A percentile compares a stretch with the other conserved stretches of the same genome.
phyloP scores from a whole-genome alignment of 441 rosid species.

The Gossypium aridum region DNA sequence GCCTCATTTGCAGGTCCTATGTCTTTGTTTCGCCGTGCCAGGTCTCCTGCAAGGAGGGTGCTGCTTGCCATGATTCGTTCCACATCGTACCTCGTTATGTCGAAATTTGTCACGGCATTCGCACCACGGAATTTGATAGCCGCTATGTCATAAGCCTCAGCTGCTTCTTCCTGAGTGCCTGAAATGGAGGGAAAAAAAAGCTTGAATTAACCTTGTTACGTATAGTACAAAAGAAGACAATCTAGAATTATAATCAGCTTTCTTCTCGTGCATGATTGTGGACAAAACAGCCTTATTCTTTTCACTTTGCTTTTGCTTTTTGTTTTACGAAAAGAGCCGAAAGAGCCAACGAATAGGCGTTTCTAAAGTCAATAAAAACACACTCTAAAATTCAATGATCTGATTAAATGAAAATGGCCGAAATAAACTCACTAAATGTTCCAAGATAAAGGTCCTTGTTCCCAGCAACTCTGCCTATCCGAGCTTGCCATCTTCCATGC shows the following conservation, averaged over 20 bases:
- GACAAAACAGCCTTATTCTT: slow-evolving; percentile 16
- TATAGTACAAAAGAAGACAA: background rate
- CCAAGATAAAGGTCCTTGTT: slow-evolving; percentile 98
- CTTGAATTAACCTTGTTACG: background rate
- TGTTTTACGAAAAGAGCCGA: slow-evolving; percentile 2
- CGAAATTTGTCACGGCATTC: slow-evolving; percentile 92
- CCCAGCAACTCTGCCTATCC: slow-evolving; percentile 96
- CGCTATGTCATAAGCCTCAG: slow-evolving; percentile 46
- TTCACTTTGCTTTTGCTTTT: background rate
- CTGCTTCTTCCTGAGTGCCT: slow-evolving; percentile 99
- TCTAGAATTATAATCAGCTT: background rate
- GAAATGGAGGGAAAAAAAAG: slow-evolving; percentile 3
- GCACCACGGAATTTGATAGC: background rate
- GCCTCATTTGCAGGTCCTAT: slow-evolving; percentile 19
- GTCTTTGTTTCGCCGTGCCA: slow-evolving; percentile 67
- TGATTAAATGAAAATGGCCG: background rate
- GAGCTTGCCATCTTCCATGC: slow-evolving; percentile 99
- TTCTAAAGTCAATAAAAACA: slow-evolving; percentile 15
- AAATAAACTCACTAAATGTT: slow-evolving; percentile 62
- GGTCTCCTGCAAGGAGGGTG: slow-evolving; percentile 80
- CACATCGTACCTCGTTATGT: slow-evolving; percentile 79
- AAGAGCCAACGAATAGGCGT: slow-evolving; percentile 3
- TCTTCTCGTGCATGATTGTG: background rate
- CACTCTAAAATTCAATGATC: background rate
- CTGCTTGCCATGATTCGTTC: slow-evolving; percentile 86